Percentiles rank a stretch among this genome's conserved stretches.
phyloP scores from a whole-genome alignment of 2,329 filamentous ascomycete genomes.

The Dothidotthia symphoricarpi region DNA sequence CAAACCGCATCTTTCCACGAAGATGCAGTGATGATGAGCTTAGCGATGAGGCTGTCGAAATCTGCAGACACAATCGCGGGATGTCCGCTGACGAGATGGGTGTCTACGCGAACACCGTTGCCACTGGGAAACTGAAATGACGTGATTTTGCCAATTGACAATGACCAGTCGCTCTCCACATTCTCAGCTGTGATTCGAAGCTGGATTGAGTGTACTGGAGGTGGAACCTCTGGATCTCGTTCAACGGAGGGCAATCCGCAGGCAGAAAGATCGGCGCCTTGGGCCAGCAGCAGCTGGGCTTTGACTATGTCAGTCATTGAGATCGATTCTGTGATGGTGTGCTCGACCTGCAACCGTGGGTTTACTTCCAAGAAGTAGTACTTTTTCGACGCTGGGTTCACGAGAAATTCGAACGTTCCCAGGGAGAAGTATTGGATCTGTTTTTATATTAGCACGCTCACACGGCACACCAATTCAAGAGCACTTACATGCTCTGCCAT shows the following conservation, averaged over 20 bases:
- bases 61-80: slow-evolving; percentile 52
- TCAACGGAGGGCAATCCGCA: slow-evolving; percentile 31
- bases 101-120: slow-evolving; percentile 59
- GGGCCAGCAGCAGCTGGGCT: slow-evolving; percentile 54
- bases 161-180: slow-evolving; percentile 52
- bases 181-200: slow-evolving; percentile 60
- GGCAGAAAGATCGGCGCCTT: slow-evolving; percentile 47
- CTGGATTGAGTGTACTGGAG: slow-evolving; percentile 52
- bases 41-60: slow-evolving; percentile 60
- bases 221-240: slow-evolving; percentile 37
- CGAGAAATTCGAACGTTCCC: slow-evolving; percentile 65
- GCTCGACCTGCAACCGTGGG: slow-evolving; percentile 61
- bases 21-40: slow-evolving; percentile 57
- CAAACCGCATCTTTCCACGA: slow-evolving; percentile 53
- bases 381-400: slow-evolving; percentile 50
- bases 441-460: neutral
- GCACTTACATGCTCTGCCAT: slow-evolving; percentile 50
- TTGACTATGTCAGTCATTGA: slow-evolving; percentile 56
- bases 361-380: slow-evolving; percentile 63
- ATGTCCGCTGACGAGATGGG: slow-evolving; percentile 49
- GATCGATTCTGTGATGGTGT: slow-evolving; percentile 60
- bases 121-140: slow-evolving; percentile 56
- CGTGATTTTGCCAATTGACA: slow-evolving; percentile 61
- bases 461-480: neutral
- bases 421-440: slow-evolving; percentile 57